Percentiles rank a stretch among this genome's conserved stretches.
Evolutionary conservation across 169 alveolate genomes (phyloP).

Genomic region (Perkinsus olseni): DNA sequence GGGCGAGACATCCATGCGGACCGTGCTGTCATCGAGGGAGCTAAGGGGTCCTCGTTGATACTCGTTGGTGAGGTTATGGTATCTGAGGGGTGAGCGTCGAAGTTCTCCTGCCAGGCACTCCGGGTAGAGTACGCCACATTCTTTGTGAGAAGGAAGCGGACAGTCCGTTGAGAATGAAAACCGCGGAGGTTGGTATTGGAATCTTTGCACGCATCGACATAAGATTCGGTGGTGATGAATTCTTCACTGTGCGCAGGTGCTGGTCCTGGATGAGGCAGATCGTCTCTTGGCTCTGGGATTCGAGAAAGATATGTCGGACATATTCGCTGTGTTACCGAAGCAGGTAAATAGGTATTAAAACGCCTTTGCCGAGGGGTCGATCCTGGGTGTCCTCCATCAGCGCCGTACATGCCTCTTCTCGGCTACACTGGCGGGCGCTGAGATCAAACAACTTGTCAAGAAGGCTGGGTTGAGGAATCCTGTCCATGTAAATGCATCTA

Average conservation of each 20-base stretch:
- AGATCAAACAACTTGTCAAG: slow-evolving; percentile 60
- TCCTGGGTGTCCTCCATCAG: slow-evolving; percentile 16
- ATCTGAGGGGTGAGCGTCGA: too few species aligned
- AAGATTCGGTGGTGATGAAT: too few species aligned
- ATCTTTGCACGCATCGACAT: too few species aligned
- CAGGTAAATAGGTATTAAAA: background rate
- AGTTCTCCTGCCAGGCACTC: background rate
- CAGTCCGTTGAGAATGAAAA: slow-evolving; percentile 19
- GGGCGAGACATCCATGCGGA: background rate
- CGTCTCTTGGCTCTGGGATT: slow-evolving; percentile 71
- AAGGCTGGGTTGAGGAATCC: slow-evolving; percentile 81
- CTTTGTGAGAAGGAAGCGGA: background rate
- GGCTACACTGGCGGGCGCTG: slow-evolving; percentile 71
- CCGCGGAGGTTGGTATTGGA: background rate
- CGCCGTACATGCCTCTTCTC: slow-evolving; percentile 87
- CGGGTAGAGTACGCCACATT: background rate
- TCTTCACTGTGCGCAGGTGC: background rate
- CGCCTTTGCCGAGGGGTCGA: background rate
- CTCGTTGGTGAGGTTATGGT: background rate
- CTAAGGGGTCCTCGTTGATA: background rate
- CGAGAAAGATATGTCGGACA: slow-evolving; percentile 52
- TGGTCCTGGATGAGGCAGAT: slow-evolving; percentile 83
- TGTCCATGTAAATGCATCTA: slow-evolving; percentile 55
- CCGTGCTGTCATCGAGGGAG: background rate
- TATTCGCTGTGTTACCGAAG: slow-evolving; percentile 63